Base-by-base conservation (phyloP, 768 basidiomycete genomes). In the Tulasnella calospora region DNA sequence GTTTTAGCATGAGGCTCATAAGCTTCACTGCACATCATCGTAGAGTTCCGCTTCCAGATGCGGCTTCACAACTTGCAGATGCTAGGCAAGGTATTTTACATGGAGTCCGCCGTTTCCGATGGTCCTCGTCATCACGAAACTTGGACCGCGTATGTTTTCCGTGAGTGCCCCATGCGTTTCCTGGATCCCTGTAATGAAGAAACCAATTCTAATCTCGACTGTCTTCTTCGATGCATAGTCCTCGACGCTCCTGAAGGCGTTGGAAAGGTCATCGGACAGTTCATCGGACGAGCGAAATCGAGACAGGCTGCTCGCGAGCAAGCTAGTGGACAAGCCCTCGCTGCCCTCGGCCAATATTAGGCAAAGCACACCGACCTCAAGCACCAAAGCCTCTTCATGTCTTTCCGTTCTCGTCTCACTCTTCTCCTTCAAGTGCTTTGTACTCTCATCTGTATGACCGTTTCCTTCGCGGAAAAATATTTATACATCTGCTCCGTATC, bases 261-360 rank as follows among this genome's bases (percentile, higher is more conserved):
- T n/a, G 71, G 71, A 15, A 17, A 12, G 0, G 41, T 41, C 74
- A 9, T 57, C 27, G 44, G n/a, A 0, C 55, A 47, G 4, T 75
- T 1, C 51, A n/a, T 27, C 9, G 74, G 44, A 17, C 3, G 21
- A 7, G 74, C 27, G 12, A 23, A 23, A 1, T 57, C 30, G 6
- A 15, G 55, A 5, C 74, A 75, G 41, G 51, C 46, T 19, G 74
- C 74, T n/a, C 44, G 74, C 27, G 74, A 75, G 36, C n/a, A 51
- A 57, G 74, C 74, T 27, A 75, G 74, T 38, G 13, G 23, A n/a
- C 3, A 30, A 12, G 74, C 74, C 0, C 30, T 75, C 46, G 27
- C 44, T 33, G 44, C 41, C n/a, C 74, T 75, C 15, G 74, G 74
- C 12, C 3, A n/a, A 21, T 51, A 51, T 23, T 51, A n/a, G n/a